Percentiles rank a stretch among this genome's conserved stretches.
These are phyloP conservation scores for Aspergillus quadricinctus DNA, from an alignment of 2,329 filamentous ascomycete genomes.

Conservation along the genomic window DNA sequence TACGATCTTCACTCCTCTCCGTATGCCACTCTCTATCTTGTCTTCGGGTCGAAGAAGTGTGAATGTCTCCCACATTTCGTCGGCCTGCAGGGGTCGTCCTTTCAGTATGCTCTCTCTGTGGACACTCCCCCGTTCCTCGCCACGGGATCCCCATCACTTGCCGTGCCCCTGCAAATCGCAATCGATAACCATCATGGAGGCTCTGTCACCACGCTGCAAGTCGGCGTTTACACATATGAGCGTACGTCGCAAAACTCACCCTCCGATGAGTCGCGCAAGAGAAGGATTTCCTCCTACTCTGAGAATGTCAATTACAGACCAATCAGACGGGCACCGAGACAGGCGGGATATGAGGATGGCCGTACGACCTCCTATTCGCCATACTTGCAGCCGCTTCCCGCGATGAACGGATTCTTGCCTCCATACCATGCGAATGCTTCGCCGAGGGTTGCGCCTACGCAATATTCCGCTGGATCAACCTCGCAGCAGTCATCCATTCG, in stretches of 20 bases:
- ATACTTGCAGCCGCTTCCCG: slow-evolving; percentile 47
- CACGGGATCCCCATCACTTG: slow-evolving; percentile 52
- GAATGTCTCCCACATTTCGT: slow-evolving; percentile 61
- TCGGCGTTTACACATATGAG: slow-evolving; percentile 61
- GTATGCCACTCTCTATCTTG: slow-evolving; percentile 55
- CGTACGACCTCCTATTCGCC: slow-evolving; percentile 49
- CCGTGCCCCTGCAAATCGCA: slow-evolving; percentile 56
- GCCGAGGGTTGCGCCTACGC: slow-evolving; percentile 38
- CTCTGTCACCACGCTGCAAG: slow-evolving; percentile 48
- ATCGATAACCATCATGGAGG: slow-evolving; percentile 56
- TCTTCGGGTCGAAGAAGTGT: slow-evolving; percentile 75
- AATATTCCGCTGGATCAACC: slow-evolving; percentile 39
- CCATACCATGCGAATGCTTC: slow-evolving; percentile 36
- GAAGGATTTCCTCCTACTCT: slow-evolving; percentile 52
- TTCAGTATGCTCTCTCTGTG: slow-evolving; percentile 67
- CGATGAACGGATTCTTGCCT: slow-evolving; percentile 36
- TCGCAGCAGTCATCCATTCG: slow-evolving; percentile 43
- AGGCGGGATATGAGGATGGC: slow-evolving; percentile 45
- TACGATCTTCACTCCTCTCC: slow-evolving; percentile 66
- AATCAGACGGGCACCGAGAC: slow-evolving; percentile 44
- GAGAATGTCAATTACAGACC: slow-evolving; percentile 46
- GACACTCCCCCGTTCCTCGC: slow-evolving; percentile 65
- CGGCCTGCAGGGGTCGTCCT: slow-evolving; percentile 55
- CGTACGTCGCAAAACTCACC: slow-evolving; percentile 41
- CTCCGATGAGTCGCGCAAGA: slow-evolving; percentile 48